These are phyloP conservation scores for Abortiporus biennis DNA, from an alignment of 1,284 basidiomycete genomes.

Conservation along the genomic window DNA sequence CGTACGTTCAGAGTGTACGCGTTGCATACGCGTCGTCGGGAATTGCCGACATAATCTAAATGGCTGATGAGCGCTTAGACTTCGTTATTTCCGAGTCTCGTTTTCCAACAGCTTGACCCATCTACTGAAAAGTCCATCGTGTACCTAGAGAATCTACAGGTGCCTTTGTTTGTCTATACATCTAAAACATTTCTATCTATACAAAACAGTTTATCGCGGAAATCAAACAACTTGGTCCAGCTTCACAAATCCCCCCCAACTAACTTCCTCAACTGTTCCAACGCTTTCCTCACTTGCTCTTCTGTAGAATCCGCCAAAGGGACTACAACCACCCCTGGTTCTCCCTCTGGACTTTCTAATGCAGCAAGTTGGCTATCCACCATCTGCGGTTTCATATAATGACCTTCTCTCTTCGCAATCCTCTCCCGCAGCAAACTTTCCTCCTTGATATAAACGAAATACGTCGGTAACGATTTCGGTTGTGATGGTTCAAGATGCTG, in stretches of 20 bases:
- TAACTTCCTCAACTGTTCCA: slow-evolving; percentile 26
- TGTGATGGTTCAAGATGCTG: slow-evolving; percentile 6
- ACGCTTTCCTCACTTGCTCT: slow-evolving; percentile 46
- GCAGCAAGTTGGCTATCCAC: slow-evolving; percentile 80
- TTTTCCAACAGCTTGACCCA: too few species aligned
- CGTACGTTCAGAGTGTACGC: slow-evolving; percentile 25
- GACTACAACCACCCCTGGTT: slow-evolving; percentile 67
- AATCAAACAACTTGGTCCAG: background rate
- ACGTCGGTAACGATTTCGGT: slow-evolving; percentile 45
- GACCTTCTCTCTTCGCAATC: slow-evolving; percentile 68
- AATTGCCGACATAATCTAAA: too few species aligned
- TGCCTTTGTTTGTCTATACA: background rate
- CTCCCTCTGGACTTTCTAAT: slow-evolving; percentile 71
- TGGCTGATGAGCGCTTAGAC: too few species aligned
- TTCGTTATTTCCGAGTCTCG: too few species aligned
- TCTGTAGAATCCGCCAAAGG: slow-evolving; percentile 49
- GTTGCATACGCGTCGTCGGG: slow-evolving; percentile 24
- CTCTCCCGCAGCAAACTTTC: slow-evolving; percentile 59
- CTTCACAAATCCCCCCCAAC: slow-evolving; percentile 6
- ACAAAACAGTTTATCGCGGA: background rate
- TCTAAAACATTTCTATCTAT: background rate
- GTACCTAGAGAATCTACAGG: background rate
- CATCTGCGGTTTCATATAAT: slow-evolving; percentile 91
- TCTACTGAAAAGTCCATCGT: too few species aligned
- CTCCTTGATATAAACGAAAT: slow-evolving; percentile 78